Percentiles rank a stretch among this genome's conserved stretches.
Conservation (phyloP, 139 green algal species). For the Chlorella sp. region DNA sequence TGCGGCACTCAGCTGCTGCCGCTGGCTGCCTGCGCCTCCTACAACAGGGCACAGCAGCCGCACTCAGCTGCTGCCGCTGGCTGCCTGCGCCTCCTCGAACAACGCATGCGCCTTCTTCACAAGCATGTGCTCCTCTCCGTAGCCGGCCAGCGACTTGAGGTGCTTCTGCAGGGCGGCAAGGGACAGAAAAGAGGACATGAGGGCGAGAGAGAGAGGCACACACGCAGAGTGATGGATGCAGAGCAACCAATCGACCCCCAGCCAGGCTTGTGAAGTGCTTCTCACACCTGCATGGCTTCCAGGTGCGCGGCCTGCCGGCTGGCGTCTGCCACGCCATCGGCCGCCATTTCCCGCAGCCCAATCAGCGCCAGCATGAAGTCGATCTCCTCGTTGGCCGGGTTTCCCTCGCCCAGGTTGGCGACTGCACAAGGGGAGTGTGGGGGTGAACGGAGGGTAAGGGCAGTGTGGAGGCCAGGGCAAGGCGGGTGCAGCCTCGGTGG, state of each 20-base stretch:
- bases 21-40: too few relatives aligned
- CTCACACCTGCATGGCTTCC: constrained; percentile 17
- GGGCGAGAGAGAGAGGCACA: too few relatives aligned
- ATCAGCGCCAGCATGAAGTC: constrained; percentile 22
- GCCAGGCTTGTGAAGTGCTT: too few relatives aligned
- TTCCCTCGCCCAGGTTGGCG: constrained; percentile 33
- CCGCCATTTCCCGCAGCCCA: constrained; percentile 21
- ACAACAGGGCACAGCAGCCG: too few relatives aligned
- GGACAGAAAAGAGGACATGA: background rate
- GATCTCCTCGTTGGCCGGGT: constrained; percentile 35
- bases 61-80: background rate
- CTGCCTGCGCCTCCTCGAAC: background rate
- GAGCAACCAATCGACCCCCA: too few relatives aligned
- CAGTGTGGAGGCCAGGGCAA: too few relatives aligned
- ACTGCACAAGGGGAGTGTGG: too few relatives aligned
- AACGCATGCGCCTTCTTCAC: constrained; percentile 34
- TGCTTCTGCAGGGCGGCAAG: constrained; percentile 13
- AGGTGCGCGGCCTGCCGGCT: background rate
- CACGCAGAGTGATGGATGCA: too few relatives aligned
- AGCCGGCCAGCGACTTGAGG: constrained; percentile 17
- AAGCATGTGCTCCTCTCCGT: constrained; percentile 49
- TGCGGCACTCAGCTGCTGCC: too few relatives aligned
- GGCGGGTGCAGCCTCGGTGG: too few relatives aligned
- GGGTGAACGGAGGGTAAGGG: too few relatives aligned
- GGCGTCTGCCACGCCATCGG: background rate